phyloP scores from a whole-genome alignment of 1,284 basidiomycete genomes.

The Cystobasidiaceae sp. region DNA sequence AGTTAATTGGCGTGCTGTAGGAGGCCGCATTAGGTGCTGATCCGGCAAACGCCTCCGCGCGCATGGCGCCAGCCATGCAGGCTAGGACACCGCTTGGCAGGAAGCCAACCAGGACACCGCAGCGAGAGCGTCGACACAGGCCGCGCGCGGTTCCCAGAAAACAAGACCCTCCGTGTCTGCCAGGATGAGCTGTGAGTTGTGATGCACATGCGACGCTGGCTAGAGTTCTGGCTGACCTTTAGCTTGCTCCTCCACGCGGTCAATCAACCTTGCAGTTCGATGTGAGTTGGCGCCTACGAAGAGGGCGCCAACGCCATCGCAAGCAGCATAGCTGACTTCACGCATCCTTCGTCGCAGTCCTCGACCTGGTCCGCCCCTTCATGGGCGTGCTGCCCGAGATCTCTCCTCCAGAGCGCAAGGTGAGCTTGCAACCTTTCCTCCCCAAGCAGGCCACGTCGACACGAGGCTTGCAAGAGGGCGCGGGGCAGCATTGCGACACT shows the following conservation, averaged over 20 bases:
- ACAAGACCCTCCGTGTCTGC: not conserved
- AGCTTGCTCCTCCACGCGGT: not conserved
- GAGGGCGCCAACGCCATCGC: not conserved
- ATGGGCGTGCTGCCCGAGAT: constrained; percentile 64
- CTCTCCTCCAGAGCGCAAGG: constrained; percentile 91
- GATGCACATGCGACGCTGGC: not conserved
- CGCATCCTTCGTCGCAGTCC: constrained; percentile 7
- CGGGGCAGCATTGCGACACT: not conserved
- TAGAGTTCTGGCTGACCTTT: not conserved
- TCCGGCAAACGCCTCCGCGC: too few relatives aligned
- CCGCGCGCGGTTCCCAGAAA: not conserved
- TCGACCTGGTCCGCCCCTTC: constrained; percentile 36
- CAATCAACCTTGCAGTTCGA: constrained; percentile 27
- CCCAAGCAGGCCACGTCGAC: constrained; percentile 1
- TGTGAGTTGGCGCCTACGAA: constrained; percentile 14
- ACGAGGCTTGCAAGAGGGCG: not conserved
- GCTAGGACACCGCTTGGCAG: too few relatives aligned
- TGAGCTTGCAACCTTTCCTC: constrained; percentile 45
- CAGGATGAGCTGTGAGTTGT: constrained; percentile 31
- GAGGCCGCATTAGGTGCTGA: too few relatives aligned
- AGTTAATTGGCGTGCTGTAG: too few relatives aligned
- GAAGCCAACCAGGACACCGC: constrained; percentile 4
- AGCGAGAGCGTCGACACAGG: not conserved
- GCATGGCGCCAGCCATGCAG: too few relatives aligned
- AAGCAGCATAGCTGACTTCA: not conserved